Percentiles rank a stretch among this genome's conserved stretches.
phyloP scores from a whole-genome alignment of 805 yeast species.

The Priceomyces fermenticarens region DNA sequence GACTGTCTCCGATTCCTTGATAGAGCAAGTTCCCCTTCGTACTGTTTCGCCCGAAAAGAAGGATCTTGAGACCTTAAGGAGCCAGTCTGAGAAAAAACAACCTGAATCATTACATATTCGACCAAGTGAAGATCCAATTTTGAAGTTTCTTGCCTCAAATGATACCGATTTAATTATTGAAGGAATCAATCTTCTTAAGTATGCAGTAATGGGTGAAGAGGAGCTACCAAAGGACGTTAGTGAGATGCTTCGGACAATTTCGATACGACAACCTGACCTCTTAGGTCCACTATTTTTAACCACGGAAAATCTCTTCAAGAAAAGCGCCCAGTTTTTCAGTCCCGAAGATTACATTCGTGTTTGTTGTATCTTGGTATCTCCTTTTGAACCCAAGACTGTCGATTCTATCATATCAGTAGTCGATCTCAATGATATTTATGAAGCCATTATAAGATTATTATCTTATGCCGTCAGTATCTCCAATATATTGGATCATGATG shows the following conservation, averaged over 20 bases:
- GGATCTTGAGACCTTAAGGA: background rate
- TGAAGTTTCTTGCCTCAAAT: constrained; percentile 32
- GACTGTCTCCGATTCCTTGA: too few species aligned
- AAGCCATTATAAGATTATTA: constrained; percentile 24
- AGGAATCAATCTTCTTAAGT: constrained; percentile 35
- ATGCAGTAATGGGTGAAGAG: constrained; percentile 37
- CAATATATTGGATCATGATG: constrained; percentile 26
- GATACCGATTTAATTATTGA: constrained; percentile 27
- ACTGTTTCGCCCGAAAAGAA: background rate
- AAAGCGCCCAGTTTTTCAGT: constrained; percentile 21
- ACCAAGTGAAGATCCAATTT: constrained; percentile 30
- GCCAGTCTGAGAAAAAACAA: background rate
- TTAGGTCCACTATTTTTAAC: constrained; percentile 30
- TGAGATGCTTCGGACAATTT: constrained; percentile 21
- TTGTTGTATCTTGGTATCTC: constrained; percentile 20
- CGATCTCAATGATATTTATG: constrained; percentile 26
- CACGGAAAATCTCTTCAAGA: constrained; percentile 23
- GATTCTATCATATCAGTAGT: constrained; percentile 20
- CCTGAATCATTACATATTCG: constrained; percentile 12
- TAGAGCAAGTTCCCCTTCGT: background rate
- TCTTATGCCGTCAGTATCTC: constrained; percentile 29
- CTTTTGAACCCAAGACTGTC: constrained; percentile 18
- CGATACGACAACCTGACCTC: constrained; percentile 26
- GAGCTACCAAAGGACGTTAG: constrained; percentile 23
- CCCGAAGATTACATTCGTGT: constrained; percentile 36